These are phyloP conservation scores for Leishmania mexicana DNA, from an alignment of 208 protist species.

Conservation along the genomic window DNA sequence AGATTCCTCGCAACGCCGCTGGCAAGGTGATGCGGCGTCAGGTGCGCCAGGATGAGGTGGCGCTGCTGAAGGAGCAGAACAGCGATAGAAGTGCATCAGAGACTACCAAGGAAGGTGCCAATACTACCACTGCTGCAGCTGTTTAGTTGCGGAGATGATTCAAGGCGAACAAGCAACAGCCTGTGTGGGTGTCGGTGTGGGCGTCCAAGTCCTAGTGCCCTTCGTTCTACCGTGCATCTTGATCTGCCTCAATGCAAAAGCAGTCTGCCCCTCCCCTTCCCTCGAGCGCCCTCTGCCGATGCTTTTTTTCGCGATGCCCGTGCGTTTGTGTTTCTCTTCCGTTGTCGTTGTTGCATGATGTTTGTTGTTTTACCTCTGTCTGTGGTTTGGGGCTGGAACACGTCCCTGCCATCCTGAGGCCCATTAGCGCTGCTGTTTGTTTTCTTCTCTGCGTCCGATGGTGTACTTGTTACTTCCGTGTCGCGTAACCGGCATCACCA, in stretches of 20 bases:
- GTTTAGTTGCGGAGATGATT: neutral
- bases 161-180: too few species aligned
- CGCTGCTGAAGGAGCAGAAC: conserved; percentile 35
- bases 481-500: neutral
- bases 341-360: neutral
- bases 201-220: neutral
- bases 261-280: neutral
- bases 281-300: neutral
- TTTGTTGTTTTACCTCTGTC: neutral
- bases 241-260: neutral
- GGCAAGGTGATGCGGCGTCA: conserved; percentile 87
- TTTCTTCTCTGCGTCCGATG: neutral
- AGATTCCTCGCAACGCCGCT: conserved; percentile 69
- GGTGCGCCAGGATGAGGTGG: conserved; percentile 35
- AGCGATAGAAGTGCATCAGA: neutral
- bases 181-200: neutral
- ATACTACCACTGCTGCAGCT: neutral
- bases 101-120: neutral
- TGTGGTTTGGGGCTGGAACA: neutral
- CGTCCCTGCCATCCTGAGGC: neutral
- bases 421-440: neutral
- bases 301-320: neutral
- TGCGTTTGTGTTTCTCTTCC: neutral
- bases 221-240: too few species aligned
- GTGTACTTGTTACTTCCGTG: neutral